Conservation (phyloP, 2,329 filamentous ascomycete species). For the Clarireedia hainanense region DNA sequence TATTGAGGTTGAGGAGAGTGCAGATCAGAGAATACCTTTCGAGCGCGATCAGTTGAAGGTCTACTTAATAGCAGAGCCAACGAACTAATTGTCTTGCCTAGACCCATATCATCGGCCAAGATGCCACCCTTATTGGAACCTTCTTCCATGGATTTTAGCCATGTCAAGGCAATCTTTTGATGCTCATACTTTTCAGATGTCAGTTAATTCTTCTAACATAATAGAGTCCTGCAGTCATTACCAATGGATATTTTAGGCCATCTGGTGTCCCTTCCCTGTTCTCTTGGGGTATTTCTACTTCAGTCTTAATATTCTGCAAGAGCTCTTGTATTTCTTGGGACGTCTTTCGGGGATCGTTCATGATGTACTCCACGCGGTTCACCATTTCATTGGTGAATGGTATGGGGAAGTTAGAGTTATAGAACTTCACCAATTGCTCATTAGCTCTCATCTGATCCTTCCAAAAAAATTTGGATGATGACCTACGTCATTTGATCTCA, state of each 20-base stretch:
- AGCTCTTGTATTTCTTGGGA: slow-evolving; percentile 63
- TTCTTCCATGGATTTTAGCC: slow-evolving; percentile 69
- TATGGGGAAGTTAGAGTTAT: slow-evolving; percentile 24
- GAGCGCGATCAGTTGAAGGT: slow-evolving; percentile 43
- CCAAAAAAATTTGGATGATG: slow-evolving; percentile 28
- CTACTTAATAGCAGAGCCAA: slow-evolving; percentile 55
- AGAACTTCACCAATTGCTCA: slow-evolving; percentile 24
- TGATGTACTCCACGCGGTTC: slow-evolving; percentile 19
- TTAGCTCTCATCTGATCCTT: slow-evolving; percentile 33
- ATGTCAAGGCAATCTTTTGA: slow-evolving; percentile 69
- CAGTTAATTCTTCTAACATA: slow-evolving; percentile 4
- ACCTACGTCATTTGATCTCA: background rate
- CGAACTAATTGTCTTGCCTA: slow-evolving; percentile 79
- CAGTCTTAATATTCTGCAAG: slow-evolving; percentile 65
- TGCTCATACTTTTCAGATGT: slow-evolving; percentile 53
- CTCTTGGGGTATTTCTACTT: slow-evolving; percentile 54
- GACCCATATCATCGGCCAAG: slow-evolving; percentile 73
- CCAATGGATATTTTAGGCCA: slow-evolving; percentile 56
- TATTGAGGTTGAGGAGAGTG: background rate
- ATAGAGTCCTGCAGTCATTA: slow-evolving; percentile 6
- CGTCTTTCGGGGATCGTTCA: slow-evolving; percentile 41
- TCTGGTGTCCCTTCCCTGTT: slow-evolving; percentile 62
- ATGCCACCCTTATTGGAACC: slow-evolving; percentile 68
- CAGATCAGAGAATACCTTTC: slow-evolving; percentile 24
- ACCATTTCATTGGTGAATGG: slow-evolving; percentile 26